These are phyloP conservation scores for Puccinellia tenuiflora DNA, from an alignment of 176 grass and related monocot species.

Conservation along the genomic window DNA sequence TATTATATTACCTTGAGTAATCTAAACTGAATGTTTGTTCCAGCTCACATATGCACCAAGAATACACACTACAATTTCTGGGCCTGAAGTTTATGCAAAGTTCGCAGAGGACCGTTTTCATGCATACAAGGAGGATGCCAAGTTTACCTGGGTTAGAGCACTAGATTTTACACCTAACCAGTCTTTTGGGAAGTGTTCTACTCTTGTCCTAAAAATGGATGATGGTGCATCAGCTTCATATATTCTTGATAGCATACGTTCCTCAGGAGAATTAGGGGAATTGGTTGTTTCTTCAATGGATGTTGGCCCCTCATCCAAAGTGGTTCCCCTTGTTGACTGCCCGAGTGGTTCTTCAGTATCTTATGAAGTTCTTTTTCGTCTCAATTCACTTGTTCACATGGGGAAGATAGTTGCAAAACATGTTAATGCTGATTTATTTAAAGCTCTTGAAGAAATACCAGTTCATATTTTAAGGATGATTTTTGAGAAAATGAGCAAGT, in stretches of 20 bases:
- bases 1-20: conserved; percentile 1
- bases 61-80: conserved; percentile 51
- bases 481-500: conserved; percentile 78
- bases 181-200: conserved; percentile 66
- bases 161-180: conserved; percentile 73
- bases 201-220: conserved; percentile 50
- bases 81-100: conserved; percentile 43
- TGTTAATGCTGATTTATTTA: conserved; percentile 62
- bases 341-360: conserved; percentile 55
- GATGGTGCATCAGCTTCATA: conserved; percentile 34
- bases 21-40: conserved; percentile 17
- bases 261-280: conserved; percentile 54
- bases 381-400: conserved; percentile 90
- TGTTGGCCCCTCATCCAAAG: conserved; percentile 25
- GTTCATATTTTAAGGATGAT: conserved; percentile 50
- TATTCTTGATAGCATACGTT: conserved; percentile 56
- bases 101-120: conserved; percentile 64
- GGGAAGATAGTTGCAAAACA: conserved; percentile 67
- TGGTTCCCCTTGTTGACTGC: conserved; percentile 71
- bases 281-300: conserved; percentile 28
- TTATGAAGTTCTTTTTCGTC: conserved; percentile 77
- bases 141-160: conserved; percentile 71
- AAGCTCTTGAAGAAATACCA: conserved; percentile 54
- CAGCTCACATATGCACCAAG: conserved; percentile 89
- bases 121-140: conserved; percentile 60